Evolutionary conservation across 352 stramenopile genomes (phyloP).

Genomic region (Thalassiosira livingstoniorum): DNA sequence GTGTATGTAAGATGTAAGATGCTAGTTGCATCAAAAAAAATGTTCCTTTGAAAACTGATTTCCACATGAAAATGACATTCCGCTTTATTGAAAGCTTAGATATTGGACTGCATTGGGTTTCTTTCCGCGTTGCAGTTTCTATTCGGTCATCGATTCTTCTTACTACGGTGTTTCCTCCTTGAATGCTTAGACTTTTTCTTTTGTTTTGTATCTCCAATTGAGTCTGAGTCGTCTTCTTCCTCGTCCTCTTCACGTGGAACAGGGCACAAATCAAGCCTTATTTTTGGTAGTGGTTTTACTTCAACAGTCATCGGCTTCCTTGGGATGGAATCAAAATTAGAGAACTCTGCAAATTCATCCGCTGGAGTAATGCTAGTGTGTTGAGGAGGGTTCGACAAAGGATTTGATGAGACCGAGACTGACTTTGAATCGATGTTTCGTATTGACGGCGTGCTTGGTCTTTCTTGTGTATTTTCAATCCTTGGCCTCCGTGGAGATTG

Average conservation of each 20-base stretch:
- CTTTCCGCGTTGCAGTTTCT: too few species aligned
- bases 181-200: constrained; percentile 64
- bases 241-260: constrained; percentile 84
- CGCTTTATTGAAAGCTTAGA: too few species aligned
- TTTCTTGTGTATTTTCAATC: constrained; percentile 29
- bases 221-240: constrained; percentile 62
- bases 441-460: constrained; percentile 40
- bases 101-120: too few species aligned
- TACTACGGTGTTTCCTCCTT: constrained; percentile 43
- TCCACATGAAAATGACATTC: too few species aligned
- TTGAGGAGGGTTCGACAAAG: constrained; percentile 13
- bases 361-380: constrained; percentile 1
- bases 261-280: constrained; percentile 81
- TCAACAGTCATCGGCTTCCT: constrained; percentile 72
- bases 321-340: constrained; percentile 36
- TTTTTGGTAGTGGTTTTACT: constrained; percentile 85
- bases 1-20: too few species aligned
- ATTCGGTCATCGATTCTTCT: constrained; percentile 16
- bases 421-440: constrained; percentile 45
- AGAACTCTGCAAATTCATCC: constrained; percentile 59
- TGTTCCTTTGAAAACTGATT: too few species aligned
- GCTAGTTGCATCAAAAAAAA: too few species aligned
- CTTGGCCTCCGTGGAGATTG: constrained; percentile 19
- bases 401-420: neutral
- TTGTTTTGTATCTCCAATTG: constrained; percentile 27